phyloP scores from a whole-genome alignment of 345 rosid species.

The Salix dunnii region DNA sequence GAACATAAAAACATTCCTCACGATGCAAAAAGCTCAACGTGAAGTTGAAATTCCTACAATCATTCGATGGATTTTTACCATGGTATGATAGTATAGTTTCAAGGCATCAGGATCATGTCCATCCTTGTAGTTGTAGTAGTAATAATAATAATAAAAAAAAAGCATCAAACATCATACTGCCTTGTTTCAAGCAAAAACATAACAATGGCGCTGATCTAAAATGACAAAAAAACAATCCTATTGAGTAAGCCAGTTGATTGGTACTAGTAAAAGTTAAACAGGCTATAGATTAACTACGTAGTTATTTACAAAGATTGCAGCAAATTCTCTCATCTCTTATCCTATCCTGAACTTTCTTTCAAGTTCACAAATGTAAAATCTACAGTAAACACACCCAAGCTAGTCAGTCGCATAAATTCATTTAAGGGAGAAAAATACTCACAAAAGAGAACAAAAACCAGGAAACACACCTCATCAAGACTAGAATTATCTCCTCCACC shows the following conservation, averaged over 20 bases:
- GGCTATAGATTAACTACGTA: conserved; percentile 12
- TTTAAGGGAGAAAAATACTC: not conserved
- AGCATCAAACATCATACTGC: not conserved
- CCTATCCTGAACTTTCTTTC: conserved; percentile 25
- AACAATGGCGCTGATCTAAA: not conserved
- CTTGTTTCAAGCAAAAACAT: not conserved
- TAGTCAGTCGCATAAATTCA: conserved; percentile 11
- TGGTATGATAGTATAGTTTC: not conserved
- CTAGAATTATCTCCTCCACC: conserved; percentile 21
- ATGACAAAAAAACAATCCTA: not conserved
- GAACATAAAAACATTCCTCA: not conserved
- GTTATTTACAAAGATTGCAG: conserved; percentile 46
- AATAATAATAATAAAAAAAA: not conserved
- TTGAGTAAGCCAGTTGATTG: not conserved
- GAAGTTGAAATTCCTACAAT: not conserved
- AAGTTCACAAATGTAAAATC: conserved; percentile 28
- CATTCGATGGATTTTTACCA: not conserved
- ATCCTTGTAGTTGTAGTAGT: not conserved
- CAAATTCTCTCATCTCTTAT: conserved; percentile 18
- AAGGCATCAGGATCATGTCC: not conserved
- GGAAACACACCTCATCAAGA: conserved; percentile 25
- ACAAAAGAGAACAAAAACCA: conserved; percentile 3
- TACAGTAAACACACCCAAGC: conserved; percentile 32
- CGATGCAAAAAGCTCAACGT: not conserved
- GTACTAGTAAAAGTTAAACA: not conserved